Base-by-base conservation (phyloP, 2,329 filamentous ascomycete genomes). In the Diplodia scrobiculata region DNA sequence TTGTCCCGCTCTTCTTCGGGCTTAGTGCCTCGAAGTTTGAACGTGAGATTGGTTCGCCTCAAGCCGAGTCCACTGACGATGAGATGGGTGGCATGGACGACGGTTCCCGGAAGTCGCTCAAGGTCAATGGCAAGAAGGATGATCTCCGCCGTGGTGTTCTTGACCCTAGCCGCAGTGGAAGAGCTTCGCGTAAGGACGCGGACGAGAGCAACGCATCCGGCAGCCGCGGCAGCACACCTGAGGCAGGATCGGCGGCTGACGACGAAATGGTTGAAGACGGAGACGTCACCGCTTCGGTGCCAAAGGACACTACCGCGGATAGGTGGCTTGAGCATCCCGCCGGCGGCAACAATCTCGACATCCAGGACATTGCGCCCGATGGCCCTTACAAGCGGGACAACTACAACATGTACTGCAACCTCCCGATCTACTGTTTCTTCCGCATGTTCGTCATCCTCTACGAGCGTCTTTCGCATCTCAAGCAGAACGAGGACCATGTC, bases 351-450 rank as follows among this genome's bases (percentile, higher is more conserved):
- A 76, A 86, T 82, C 73, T 84, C 81, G 47, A 87, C 85, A 70
- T 86, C 84, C 73, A 87, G 84, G 78, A 86, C 85, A 72, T 94
- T 84, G 82, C 90, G 79, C 68, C 86, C 50, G 92, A 97, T 68
- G 90, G 92, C 62, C 88, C 91, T 67, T 96, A 95, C 78, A 84
- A 85, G 70, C 90, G 93, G 54, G 87, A 88, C 11, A 88, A 87
- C 78, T 96, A 92, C 81, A 94, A 94, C 75, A 87, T 98, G 75
- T 99, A 96, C 80, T 89, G 89, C 76, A 98, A 97, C 76, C 86
- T 92, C 72, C 91, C 90, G 3, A 89, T 99, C 67, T 97, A 92
- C 75, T 93, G 95, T 78, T 98, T 99, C 83, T 90, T 99, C 81
- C 91, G 90, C 71, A 89, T 97, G 68, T 95, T 99, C 76, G 88